Conservation (phyloP, 139 green algal species). For the Cymbomonas tetramitiformis region DNA sequence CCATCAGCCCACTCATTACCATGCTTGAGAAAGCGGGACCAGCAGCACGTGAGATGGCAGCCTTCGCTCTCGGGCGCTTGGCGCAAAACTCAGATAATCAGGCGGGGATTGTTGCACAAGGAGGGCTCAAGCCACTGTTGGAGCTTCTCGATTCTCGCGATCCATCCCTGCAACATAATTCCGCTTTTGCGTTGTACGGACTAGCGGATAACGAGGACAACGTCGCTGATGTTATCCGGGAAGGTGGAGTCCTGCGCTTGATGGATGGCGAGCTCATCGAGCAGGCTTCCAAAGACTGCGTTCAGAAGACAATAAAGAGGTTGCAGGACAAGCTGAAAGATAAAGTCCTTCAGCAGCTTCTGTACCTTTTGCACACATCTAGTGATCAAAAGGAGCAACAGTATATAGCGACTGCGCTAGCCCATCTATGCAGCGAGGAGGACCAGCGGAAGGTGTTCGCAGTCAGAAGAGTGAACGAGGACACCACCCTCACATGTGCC, state of each 20-base stretch:
- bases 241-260: conserved; percentile 45
- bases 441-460: conserved; percentile 56
- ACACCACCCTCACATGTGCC: no score
- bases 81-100: conserved; percentile 91
- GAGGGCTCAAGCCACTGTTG: conserved; percentile 67
- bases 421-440: conserved; percentile 47
- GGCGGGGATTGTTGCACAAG: conserved; percentile 62
- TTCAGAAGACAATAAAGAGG: conserved; percentile 86
- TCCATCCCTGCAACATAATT: conserved; percentile 62
- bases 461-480: no score
- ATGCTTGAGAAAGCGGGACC: conserved; percentile 68
- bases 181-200: conserved; percentile 86
- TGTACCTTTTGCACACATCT: conserved; percentile 21
- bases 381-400: conserved; percentile 37
- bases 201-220: conserved; percentile 95
- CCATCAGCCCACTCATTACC: conserved; percentile 73
- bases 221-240: conserved; percentile 72
- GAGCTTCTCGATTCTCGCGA: conserved; percentile 67
- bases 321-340: conserved; percentile 70
- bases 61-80: conserved; percentile 87
- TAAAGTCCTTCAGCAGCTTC: conserved; percentile 28
- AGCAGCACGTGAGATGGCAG: conserved; percentile 86
- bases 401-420: conserved; percentile 60
- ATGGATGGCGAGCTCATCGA: conserved; percentile 36
- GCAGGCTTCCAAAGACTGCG: conserved; percentile 74